phyloP scores from a whole-genome alignment of 2,329 filamentous ascomycete species.

The Colletotrichum sp. region DNA sequence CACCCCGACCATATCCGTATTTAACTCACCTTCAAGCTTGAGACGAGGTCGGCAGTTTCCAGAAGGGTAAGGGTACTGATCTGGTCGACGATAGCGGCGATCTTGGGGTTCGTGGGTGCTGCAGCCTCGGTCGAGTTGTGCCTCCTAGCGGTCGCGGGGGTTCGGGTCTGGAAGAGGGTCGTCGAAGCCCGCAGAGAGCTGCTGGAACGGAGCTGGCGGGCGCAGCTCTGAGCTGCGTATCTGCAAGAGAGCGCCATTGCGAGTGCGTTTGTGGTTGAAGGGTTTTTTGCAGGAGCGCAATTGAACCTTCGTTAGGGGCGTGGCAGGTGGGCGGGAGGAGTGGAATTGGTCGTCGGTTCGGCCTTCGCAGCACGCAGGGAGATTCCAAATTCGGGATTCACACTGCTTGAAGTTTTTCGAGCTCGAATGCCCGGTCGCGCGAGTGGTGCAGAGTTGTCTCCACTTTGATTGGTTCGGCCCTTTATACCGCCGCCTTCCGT shows the following conservation, averaged over 20 bases:
- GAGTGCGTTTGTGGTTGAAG: constrained; percentile 22
- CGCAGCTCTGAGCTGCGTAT: constrained; percentile 69
- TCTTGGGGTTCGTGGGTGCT: constrained; percentile 79
- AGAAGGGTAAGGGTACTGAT: constrained; percentile 97
- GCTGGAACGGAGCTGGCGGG: constrained; percentile 62
- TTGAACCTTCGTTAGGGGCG: constrained; percentile 9
- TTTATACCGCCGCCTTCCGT: constrained; percentile 37
- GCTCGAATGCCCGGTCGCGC: constrained; percentile 28
- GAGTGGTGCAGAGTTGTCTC: constrained; percentile 22
- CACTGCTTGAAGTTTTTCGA: constrained; percentile 47
- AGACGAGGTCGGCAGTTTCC: constrained; percentile 95
- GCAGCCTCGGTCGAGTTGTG: constrained; percentile 86
- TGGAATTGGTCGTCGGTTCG: constrained; percentile 11
- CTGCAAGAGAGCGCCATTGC: constrained; percentile 69
- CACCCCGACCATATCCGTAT: not conserved
- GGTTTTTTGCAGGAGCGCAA: constrained; percentile 1
- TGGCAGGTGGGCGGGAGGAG: not conserved
- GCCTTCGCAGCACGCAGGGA: constrained; percentile 20
- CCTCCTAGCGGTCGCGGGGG: constrained; percentile 65
- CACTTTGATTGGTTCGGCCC: constrained; percentile 40
- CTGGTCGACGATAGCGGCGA: constrained; percentile 93
- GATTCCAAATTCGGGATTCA: constrained; percentile 13
- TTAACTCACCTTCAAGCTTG: constrained; percentile 83
- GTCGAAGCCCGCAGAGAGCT: constrained; percentile 50
- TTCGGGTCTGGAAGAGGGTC: constrained; percentile 51